These are phyloP conservation scores for Lepiota subincarnata DNA, from an alignment of 768 basidiomycete species.

Conservation along the genomic window DNA sequence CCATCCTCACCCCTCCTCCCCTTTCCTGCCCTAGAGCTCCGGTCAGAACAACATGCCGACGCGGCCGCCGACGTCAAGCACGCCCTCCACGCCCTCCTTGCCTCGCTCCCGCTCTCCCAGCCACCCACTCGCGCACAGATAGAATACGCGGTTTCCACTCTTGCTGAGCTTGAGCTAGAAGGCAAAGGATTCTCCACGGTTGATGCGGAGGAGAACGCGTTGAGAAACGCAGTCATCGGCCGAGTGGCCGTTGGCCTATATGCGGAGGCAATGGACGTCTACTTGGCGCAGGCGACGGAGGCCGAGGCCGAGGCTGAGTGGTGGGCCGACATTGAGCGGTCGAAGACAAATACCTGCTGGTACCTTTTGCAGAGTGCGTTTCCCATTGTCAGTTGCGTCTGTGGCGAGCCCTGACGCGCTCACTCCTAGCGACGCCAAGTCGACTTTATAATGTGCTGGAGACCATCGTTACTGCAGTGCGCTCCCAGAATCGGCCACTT, in stretches of 20 bases:
- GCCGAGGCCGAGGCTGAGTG: constrained; percentile 78
- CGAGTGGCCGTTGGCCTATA: constrained; percentile 59
- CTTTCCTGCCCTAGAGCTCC: constrained; percentile 5
- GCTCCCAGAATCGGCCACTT: constrained; percentile 41
- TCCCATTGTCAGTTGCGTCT: neutral
- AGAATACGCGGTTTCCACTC: constrained; percentile 20
- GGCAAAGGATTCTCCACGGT: neutral
- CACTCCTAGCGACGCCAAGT: constrained; percentile 40
- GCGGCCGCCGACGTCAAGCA: constrained; percentile 22
- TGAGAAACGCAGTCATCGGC: constrained; percentile 41
- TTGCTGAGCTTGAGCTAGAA: constrained; percentile 24
- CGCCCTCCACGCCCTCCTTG: constrained; percentile 33
- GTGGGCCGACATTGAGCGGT: constrained; percentile 76
- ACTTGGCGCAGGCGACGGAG: constrained; percentile 61
- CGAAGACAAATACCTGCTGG: constrained; percentile 46
- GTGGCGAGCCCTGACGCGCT: constrained; percentile 9
- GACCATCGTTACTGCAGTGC: constrained; percentile 39
- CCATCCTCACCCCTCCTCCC: constrained; percentile 20
- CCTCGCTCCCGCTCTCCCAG: constrained; percentile 28
- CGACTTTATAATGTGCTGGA: constrained; percentile 34
- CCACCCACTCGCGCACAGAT: constrained; percentile 24
- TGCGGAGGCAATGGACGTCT: constrained; percentile 57
- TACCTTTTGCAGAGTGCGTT: constrained; percentile 79
- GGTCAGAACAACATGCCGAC: neutral
- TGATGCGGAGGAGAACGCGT: constrained; percentile 31